Base-by-base conservation (phyloP, 768 basidiomycete species). In the Coprinopsis sp. region DNA sequence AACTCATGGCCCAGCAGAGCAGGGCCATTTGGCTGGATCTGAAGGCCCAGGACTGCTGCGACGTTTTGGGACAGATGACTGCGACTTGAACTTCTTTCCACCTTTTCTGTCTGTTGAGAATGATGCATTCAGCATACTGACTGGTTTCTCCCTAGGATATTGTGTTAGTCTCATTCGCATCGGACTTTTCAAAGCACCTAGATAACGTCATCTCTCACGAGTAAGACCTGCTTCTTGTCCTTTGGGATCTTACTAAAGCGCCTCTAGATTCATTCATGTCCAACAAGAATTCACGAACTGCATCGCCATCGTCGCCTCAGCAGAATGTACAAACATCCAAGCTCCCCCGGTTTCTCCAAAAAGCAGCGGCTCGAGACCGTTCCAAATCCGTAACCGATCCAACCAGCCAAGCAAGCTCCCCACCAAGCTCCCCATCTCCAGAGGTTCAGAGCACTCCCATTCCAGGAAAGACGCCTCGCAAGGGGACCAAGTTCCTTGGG, bases 301-400 rank as follows among this genome's bases (percentile, higher is more conserved):
- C 59, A 48, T 58, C 58, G 24, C 51, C 59, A 33, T 49, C 58
- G 12, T 49, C 56, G 8, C 58, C 64, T 33, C 58, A 66, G 22
- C 57, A 57, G 33, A 70, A 70, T 57, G 51, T 64, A 44, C 49
- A n/a, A n/a, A n/a, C 61, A 19, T 77, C 79, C 28, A 85, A 82
- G 61, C 65, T 87, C 4, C 71, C 82, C 58, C 84, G 76, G 59
- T 84, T 87, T 56, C 69, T 87, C 7, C 81, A 84, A 58, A 85
- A 82, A 51, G 73, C 77, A 56, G 59, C 63, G 25, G 61, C 56
- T 39, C 73, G 82, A 36, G 83, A 84, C 65, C 69, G 82, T 51
- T 76, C 78, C 18, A 79, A 72, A 65, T 79, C 81, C 19, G 63
- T 73, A 19, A 65, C 60, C n/a, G 65, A 67, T 38, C 49, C 57